A percentile compares a stretch with the other conserved stretches of the same genome.
These are phyloP conservation scores for Ceratocystis albifundus DNA, from an alignment of 2,329 filamentous ascomycete species.

Conservation along the genomic window DNA sequence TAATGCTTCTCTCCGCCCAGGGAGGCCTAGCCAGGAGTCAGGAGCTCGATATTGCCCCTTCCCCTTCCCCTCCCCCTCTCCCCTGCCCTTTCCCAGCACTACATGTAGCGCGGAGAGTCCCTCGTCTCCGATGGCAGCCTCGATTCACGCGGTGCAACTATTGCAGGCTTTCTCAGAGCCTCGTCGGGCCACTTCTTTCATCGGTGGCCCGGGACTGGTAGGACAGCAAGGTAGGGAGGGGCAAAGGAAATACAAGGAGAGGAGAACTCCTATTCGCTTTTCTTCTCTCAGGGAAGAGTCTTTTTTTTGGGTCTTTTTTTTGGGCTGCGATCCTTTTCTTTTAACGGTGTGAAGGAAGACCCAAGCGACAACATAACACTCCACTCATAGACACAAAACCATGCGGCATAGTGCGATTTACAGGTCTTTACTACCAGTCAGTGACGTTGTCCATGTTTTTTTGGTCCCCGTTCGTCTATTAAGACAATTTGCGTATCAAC, in stretches of 20 bases:
- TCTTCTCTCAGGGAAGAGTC: too few species aligned
- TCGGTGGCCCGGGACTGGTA: background rate
- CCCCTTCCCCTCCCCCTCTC: background rate
- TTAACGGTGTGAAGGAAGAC: slow-evolving; percentile 1
- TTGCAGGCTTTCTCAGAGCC: background rate
- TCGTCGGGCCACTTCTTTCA: background rate
- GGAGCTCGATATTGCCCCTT: background rate
- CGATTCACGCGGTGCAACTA: background rate
- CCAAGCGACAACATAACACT: background rate
- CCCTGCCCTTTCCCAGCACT: background rate
- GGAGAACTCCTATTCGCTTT: too few species aligned
- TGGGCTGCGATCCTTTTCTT: background rate
- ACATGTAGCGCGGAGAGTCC: background rate
- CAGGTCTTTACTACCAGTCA: background rate
- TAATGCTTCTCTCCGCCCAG: background rate
- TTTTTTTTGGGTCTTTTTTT: background rate
- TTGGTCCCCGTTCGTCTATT: background rate
- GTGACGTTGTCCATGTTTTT: background rate
- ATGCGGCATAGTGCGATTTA: slow-evolving; percentile 7
- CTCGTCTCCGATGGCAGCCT: background rate
- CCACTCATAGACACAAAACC: background rate
- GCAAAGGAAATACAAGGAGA: background rate
- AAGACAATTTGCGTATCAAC: background rate
- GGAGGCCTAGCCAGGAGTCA: background rate
- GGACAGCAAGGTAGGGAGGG: background rate